phyloP scores from a whole-genome alignment of 345 rosid genomes.

The Eucalyptus caleyi region DNA sequence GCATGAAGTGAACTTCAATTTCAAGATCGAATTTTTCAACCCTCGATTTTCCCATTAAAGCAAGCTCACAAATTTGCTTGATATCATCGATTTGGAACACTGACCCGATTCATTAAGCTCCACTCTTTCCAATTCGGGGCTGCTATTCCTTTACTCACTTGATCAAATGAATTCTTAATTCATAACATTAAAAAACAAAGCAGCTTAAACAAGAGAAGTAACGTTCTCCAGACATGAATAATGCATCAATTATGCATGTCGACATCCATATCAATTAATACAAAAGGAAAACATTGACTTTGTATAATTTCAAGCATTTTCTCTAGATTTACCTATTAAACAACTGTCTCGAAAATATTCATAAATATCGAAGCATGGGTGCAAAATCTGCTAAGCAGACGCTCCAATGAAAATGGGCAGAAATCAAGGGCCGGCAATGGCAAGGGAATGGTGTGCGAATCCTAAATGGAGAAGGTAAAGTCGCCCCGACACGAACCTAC shows the following conservation, averaged over 20 bases:
- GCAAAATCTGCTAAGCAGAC: background rate
- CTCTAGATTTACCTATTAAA: too few relatives aligned
- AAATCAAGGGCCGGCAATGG: background rate
- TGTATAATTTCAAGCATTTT: background rate
- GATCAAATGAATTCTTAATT: background rate
- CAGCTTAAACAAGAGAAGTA: accelerated
- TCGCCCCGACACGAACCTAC: background rate
- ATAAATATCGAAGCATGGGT: background rate
- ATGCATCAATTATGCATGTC: too few relatives aligned
- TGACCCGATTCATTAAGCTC: accelerated
- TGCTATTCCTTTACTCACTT: background rate
- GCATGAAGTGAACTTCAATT: accelerated
- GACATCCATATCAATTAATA: background rate
- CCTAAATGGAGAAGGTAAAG: background rate
- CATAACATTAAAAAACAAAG: background rate
- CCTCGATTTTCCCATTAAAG: background rate
- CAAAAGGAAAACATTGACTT: background rate
- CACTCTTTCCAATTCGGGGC: background rate
- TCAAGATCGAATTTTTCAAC: accelerated
- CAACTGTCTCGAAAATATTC: too few relatives aligned
- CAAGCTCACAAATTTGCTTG: background rate
- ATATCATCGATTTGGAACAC: background rate
- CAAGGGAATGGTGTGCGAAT: background rate
- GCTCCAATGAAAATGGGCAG: background rate
- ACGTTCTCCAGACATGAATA: accelerated